Conservation (phyloP, 805 yeast genomes). For the Starmerella lactis-condensi region DNA sequence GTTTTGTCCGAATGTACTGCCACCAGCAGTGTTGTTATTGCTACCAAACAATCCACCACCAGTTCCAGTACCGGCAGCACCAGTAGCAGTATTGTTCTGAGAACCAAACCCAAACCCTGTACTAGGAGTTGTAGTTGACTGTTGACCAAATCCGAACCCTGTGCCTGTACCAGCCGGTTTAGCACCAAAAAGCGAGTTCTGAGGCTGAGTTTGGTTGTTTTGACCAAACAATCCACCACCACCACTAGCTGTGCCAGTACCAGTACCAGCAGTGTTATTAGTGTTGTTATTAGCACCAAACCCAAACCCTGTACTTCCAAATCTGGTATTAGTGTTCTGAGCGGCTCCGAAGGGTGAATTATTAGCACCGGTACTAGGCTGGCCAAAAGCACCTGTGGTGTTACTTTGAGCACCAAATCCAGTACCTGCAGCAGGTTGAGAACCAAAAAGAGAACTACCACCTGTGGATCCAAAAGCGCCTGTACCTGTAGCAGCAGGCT, state of each 20-base stretch:
- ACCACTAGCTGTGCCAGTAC: constrained; percentile 12
- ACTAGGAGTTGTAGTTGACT: constrained; percentile 1
- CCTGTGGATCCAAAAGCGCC: constrained; percentile 4
- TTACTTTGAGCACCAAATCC: constrained; percentile 1
- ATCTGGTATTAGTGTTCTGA: constrained; percentile 4
- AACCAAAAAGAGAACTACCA: no score
- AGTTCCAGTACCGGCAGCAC: constrained; percentile 12
- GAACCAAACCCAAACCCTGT: constrained; percentile 3
- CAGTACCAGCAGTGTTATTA: constrained; percentile 4
- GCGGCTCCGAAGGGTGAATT: constrained; percentile 1
- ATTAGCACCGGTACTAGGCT: constrained; percentile 7
- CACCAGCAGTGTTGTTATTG: constrained; percentile 12
- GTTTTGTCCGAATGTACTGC: constrained; percentile 11
- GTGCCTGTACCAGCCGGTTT: constrained; percentile 4
- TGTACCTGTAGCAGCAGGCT: neutral
- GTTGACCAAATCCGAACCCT: constrained; percentile 12
- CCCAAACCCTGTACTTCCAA: constrained; percentile 16
- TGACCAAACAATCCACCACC: constrained; percentile 5
- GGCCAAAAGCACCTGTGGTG: constrained; percentile 4
- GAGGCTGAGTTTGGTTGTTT: constrained; percentile 6
- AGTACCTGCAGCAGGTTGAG: neutral
- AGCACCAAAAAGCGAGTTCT: constrained; percentile 27
- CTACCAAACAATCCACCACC: constrained; percentile 14
- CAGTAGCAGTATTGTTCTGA: constrained; percentile 10
- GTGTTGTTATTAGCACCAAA: constrained; percentile 26